Conservation (phyloP, 2,329 filamentous ascomycete genomes). For the Beauveria pseudobassiana region DNA sequence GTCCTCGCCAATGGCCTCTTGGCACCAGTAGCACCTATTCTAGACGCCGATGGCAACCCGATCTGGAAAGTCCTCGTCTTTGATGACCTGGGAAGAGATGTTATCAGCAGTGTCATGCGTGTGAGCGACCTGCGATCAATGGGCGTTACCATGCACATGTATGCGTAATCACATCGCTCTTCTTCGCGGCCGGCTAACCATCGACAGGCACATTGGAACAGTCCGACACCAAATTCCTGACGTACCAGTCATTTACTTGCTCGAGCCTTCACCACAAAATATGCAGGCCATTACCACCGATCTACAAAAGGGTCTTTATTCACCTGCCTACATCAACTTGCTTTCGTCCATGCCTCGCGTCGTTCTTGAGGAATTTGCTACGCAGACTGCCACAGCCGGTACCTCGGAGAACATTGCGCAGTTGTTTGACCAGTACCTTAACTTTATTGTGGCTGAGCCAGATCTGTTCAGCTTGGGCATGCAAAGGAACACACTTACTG, state of each 20-base stretch:
- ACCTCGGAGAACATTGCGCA: conserved; percentile 88
- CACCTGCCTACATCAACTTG: conserved; percentile 94
- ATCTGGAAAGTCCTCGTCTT: conserved; percentile 98
- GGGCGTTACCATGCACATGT: conserved; percentile 97
- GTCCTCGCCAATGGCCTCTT: conserved; percentile 55
- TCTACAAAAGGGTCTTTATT: conserved; percentile 79
- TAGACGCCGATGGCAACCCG: conserved; percentile 81
- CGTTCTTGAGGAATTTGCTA: conserved; percentile 88
- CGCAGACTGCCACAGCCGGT: conserved; percentile 74
- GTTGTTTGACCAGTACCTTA: conserved; percentile 92
- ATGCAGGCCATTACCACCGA: conserved; percentile 77
- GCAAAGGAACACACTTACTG: conserved; percentile 84
- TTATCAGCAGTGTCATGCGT: conserved; percentile 91
- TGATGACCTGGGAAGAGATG: conserved; percentile 82
- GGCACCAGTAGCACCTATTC: conserved; percentile 65
- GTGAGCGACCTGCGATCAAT: conserved; percentile 88
- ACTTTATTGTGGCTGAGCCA: conserved; percentile 93
- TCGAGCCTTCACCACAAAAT: conserved; percentile 80
- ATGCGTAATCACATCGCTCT: conserved; percentile 21
- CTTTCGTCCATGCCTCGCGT: conserved; percentile 86
- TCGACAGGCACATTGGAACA: conserved; percentile 65
- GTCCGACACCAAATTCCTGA: conserved; percentile 87
- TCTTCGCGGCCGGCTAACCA: not conserved
- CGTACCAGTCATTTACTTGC: conserved; percentile 91
- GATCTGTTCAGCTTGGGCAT: conserved; percentile 92